A percentile compares a stretch with the other conserved stretches of the same genome.
These are phyloP conservation scores for Alloteropsis semialata DNA, from an alignment of 176 grass and related monocot genomes.

Conservation along the genomic window DNA sequence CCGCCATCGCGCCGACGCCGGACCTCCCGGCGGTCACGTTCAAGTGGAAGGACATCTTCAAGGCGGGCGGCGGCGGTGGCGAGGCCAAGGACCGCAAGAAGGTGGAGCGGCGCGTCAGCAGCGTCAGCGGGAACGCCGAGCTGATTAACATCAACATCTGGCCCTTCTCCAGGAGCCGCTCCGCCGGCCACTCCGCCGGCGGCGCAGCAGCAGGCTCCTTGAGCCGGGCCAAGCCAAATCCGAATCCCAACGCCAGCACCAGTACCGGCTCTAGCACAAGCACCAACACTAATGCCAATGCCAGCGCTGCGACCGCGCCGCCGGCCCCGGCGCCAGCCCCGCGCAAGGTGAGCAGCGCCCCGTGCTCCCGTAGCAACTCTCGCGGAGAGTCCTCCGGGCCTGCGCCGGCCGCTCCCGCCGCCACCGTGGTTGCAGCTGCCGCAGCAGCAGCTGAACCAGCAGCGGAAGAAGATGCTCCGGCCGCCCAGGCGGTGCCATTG, in stretches of 20 bases:
- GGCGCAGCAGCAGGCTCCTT: neutral
- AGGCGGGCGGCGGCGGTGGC: slow-evolving; percentile 3
- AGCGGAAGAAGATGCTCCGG: neutral
- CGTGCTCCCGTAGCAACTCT: slow-evolving; percentile 96
- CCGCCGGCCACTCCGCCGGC: slow-evolving; percentile 61
- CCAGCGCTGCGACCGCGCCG: neutral
- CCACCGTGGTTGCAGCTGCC: neutral
- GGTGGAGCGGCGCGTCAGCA: slow-evolving; percentile 46
- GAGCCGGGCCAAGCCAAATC: slow-evolving; percentile 27
- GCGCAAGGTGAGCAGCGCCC: slow-evolving; percentile 75
- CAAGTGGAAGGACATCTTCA: slow-evolving; percentile 87
- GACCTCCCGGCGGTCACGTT: slow-evolving; percentile 49
- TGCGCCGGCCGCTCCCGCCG: neutral
- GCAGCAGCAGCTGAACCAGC: neutral
- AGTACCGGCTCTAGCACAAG: neutral
- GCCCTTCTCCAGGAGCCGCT: slow-evolving; percentile 95
- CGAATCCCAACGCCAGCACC: neutral
- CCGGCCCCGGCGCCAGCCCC: neutral
- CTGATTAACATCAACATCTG: slow-evolving; percentile 96
- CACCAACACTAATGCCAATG: neutral
- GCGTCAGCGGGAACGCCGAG: slow-evolving; percentile 63
- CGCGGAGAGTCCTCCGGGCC: slow-evolving; percentile 60
- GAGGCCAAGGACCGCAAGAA: slow-evolving; percentile 57
- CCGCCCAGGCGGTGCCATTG: neutral
- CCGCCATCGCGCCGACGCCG: slow-evolving; percentile 22